A percentile compares a stretch with the other conserved stretches of the same genome.
These are phyloP conservation scores for Paracorniculantispora psalliotae DNA, from an alignment of 2,329 filamentous ascomycete genomes.

Conservation along the genomic window DNA sequence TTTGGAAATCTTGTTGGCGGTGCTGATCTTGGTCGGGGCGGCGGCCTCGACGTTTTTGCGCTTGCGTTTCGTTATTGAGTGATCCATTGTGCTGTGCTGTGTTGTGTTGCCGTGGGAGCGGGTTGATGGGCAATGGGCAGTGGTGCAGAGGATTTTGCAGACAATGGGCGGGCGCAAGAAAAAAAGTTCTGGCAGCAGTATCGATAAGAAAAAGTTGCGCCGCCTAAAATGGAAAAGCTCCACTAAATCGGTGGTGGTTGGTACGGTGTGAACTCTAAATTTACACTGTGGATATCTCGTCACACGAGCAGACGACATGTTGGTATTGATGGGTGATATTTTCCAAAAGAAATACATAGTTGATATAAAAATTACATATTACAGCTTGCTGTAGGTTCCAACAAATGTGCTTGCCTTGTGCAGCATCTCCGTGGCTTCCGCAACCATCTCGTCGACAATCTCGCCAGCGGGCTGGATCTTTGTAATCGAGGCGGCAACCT, in stretches of 20 bases:
- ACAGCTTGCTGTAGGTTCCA: conserved; percentile 38
- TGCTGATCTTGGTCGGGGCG: conserved; percentile 20
- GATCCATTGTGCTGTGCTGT: conserved; percentile 26
- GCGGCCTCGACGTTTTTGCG: conserved; percentile 31
- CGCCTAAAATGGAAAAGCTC: neutral
- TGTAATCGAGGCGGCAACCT: conserved; percentile 75
- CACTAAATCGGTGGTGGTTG: neutral
- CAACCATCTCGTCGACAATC: conserved; percentile 90
- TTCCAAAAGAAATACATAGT: neutral
- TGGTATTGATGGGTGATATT: too few relatives aligned
- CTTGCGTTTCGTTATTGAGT: conserved; percentile 39
- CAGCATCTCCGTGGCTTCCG: conserved; percentile 65
- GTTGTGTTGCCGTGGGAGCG: neutral
- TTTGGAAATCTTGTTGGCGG: conserved; percentile 21
- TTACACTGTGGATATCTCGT: too few relatives aligned
- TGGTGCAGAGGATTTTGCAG: conserved; percentile 5
- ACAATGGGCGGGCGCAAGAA: neutral
- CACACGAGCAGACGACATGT: too few relatives aligned
- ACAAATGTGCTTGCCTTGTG: conserved; percentile 58
- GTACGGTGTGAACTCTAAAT: neutral
- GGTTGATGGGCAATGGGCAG: neutral
- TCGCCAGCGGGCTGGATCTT: conserved; percentile 74
- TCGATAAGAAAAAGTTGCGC: conserved; percentile 13
- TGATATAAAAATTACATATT: conserved; percentile 13
- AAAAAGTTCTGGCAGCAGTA: conserved; percentile 15